Evolutionary conservation across 495 filamentous ascomycete genomes (phyloP), one percentile per base, ranked within the genome.

Genomic region (Thermochaetoides thermophila): DNA sequence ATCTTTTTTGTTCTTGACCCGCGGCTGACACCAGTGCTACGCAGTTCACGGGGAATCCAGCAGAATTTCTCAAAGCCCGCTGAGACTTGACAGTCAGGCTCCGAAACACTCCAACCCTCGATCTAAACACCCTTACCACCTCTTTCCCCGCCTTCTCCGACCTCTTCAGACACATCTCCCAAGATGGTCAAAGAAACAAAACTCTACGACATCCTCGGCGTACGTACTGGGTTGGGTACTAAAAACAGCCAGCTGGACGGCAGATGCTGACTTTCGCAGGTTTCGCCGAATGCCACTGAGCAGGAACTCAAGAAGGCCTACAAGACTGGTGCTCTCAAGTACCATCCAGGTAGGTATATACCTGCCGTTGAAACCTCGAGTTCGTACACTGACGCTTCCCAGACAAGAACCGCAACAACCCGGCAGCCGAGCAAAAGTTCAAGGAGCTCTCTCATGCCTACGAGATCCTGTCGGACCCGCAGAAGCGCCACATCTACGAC

Each of bases 321-420:
- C 66, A 85, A 82, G 63, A 82, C 81, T 48, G 77, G 78, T 49
- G 85, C 85, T 27, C 63, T 93, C 31, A 89, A 87, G 58, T 81
- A 76, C 48, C 86, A 95, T 60, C 86, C 86, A 52, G 84, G 84
- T 91, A 74, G 27, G 59, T 42, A 14, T 18, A 26, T 32, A 13
- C 13, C 4, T 4, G 10, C 7, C n/a, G n/a, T n/a, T n/a, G n/a
- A n/a, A n/a, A n/a, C n/a, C n/a, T n/a, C n/a, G 17, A 11, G 17
- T 24, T 17, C 5, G 11, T 11, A 27, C 14, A 28, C 48, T 59
- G 31, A 58, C 38, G 5, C 17, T 25, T 26, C 26, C 23, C 45
- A 92, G 89, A 97, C 62, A 97, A 97, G 71, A 96, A 96, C 57
- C 73, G 76, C 28, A 74, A 89, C 63, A 87, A 87, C 65, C 85